Evolutionary conservation across 441 rosid species (phyloP), one percentile per base, ranked within the genome.

Genomic region (Gossypium lobatum): DNA sequence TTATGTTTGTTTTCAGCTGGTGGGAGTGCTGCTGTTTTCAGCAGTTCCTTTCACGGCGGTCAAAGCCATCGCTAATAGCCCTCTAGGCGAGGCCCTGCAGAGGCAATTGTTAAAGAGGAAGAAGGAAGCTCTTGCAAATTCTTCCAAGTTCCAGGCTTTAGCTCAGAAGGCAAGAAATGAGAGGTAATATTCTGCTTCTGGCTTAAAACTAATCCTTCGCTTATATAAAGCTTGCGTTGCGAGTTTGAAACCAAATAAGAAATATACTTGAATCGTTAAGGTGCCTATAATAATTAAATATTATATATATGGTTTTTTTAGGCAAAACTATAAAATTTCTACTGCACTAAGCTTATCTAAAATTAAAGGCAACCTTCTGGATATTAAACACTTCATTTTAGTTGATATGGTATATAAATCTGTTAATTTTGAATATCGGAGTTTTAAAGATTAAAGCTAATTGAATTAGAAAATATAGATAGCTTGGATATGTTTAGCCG

Each of bases 31-130:
- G 79, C 88, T 92, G 17, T 89, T 94, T 85, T 94, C 97, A 34
- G 96, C 97, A 58, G 83, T 90, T 70, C 98, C 98, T 0, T 93
- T 91, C 84, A 90, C 95, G 48, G 93, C 85, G 26, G 98, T 94
- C 45, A 92, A 92, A 79, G 96, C 95, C 81, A 85, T 94, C 18
- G 98, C 98, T 6, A 94, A 89, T 62, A 88, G 98, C 76, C 89
- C 93, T 0, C 11, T 92, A 1, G 97, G 98, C 13, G 96, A 91
- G 67, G 82, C 89, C 76, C 81, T 94, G 6, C 93, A 84, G 81
- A 78, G 81, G 60, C 82, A 83, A 73, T 78, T 94, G 81, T 86
- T 85, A 80, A 87, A 88, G 85, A 84, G 75, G 78, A 93, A 94
- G 84, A 90, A 85, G 66, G 78, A 80, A 46, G 95, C 95, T 9